Conservation (phyloP, 805 yeast genomes). For the Myxozyma monticola region DNA sequence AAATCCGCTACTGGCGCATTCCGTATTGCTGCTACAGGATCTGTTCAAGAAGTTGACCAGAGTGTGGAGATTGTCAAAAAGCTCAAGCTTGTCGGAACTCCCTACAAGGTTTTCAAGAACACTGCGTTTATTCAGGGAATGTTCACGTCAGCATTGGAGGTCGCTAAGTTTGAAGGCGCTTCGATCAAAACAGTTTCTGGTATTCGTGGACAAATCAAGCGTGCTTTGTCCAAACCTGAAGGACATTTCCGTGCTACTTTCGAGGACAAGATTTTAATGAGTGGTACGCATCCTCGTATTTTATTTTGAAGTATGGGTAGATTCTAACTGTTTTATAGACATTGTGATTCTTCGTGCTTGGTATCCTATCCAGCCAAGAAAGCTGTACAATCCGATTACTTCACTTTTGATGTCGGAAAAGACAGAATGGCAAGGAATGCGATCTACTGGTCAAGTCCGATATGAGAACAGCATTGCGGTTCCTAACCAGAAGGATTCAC, state of each 20-base stretch:
- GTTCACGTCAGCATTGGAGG: slow-evolving; percentile 90
- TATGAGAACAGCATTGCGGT: slow-evolving; percentile 68
- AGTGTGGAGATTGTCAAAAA: slow-evolving; percentile 92
- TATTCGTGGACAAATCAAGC: slow-evolving; percentile 93
- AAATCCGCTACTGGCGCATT: slow-evolving; percentile 84
- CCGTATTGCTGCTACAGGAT: slow-evolving; percentile 95
- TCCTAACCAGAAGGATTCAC: slow-evolving; percentile 55
- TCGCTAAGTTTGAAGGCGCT: slow-evolving; percentile 98
- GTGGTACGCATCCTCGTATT: slow-evolving; percentile 39
- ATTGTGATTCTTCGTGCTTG: slow-evolving; percentile 88
- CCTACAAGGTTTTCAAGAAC: slow-evolving; percentile 88
- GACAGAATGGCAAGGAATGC: slow-evolving; percentile 93
- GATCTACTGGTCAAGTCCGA: slow-evolving; percentile 90
- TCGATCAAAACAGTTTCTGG: slow-evolving; percentile 96
- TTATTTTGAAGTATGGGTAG: neutral
- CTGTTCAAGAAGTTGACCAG: slow-evolving; percentile 87
- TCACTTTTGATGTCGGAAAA: slow-evolving; percentile 77
- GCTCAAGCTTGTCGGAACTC: slow-evolving; percentile 91
- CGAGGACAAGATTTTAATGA: slow-evolving; percentile 89
- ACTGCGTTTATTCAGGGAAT: slow-evolving; percentile 97
- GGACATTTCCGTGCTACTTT: slow-evolving; percentile 96
- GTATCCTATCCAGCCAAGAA: slow-evolving; percentile 91
- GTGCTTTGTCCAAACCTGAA: slow-evolving; percentile 91
- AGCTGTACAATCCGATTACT: slow-evolving; percentile 94
- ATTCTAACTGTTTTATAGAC: slow-evolving; percentile 46